Conservation (phyloP, 352 stramenopile genomes). For the Phytophthora multivora region DNA sequence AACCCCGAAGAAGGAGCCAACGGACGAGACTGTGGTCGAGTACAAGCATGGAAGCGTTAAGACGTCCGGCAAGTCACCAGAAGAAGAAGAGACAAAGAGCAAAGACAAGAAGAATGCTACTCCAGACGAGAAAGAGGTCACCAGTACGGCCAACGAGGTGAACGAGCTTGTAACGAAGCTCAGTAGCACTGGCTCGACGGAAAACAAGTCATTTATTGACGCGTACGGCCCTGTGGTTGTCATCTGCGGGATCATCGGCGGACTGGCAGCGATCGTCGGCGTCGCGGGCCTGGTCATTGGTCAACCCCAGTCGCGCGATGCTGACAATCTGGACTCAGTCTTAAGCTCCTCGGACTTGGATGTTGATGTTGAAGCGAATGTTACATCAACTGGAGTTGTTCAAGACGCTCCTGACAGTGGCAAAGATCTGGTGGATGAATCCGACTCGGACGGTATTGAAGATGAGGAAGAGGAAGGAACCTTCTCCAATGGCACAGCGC, state of each 20-base stretch:
- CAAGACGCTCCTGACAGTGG: conserved; percentile 43
- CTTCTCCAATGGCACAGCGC: conserved; percentile 49
- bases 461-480: conserved; percentile 54
- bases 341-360: conserved; percentile 48
- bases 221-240: conserved; percentile 56
- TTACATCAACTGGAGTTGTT: conserved; percentile 22
- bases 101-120: conserved; percentile 16
- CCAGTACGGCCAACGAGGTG: conserved; percentile 35
- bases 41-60: conserved; percentile 63
- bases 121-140: conserved; percentile 31
- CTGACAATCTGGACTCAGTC: conserved; percentile 43
- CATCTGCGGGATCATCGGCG: conserved; percentile 69
- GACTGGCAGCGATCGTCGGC: conserved; percentile 66
- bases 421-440: conserved; percentile 50
- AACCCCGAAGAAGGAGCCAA: conserved; percentile 6
- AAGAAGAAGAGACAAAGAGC: conserved; percentile 11
- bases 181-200: conserved; percentile 27
- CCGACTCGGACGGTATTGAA: conserved; percentile 53
- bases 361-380: conserved; percentile 59
- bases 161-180: conserved; percentile 68
- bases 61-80: conserved; percentile 30
- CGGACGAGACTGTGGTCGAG: conserved; percentile 49
- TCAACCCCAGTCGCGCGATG: conserved; percentile 27
- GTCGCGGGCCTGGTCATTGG: conserved; percentile 59
- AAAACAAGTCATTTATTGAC: conserved; percentile 47